Evolutionary conservation across 257 asterid species (phyloP), one percentile per base, ranked within the genome.

Genomic region (Plectranthus barbatus): DNA sequence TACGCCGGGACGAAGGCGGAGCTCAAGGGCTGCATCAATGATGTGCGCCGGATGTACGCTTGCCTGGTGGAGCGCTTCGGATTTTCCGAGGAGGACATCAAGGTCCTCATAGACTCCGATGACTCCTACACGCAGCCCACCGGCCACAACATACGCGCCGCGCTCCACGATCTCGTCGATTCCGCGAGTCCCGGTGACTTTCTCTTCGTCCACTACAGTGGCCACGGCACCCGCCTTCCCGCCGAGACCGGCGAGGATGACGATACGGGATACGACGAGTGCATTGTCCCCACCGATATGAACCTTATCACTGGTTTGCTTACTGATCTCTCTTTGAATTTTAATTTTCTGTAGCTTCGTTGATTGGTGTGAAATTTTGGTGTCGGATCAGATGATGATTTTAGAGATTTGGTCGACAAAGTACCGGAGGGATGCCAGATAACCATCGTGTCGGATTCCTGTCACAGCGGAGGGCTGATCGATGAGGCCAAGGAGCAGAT

Each of bases 151-250:
- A 65, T 92, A 29, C 97, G 98, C 29, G 68, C 73, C 0, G 95
- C 97, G 14, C 87, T 92, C 39, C 44, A 76, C 60, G 75, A 81
- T 76, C 93, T 92, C 62, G 84, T 88, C 12, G 46, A 67, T 52
- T 77, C 89, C 34, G 95, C 86, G 54, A 33, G 59, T 26, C 66
- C 80, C 47, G 95, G 98, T 0, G 98, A 57, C 53, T 71, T 60
- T 56, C 81, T 92, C 53, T 92, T 92, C 72, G 95, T 92, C 4
- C 98, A 92, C 77, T 92, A 92, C 67, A 92, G 98, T 37, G 98
- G 98, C 60, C 98, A 92, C 64, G 98, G 98, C 4, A 92, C 98
- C 7, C 91, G 98, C 40, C 87, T 92, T 2, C 98, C 98, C 14
- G 98, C 98, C 37, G 98, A 92, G 64, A 31, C 36, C 36, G 36